These are phyloP conservation scores for Artemisia argyi DNA, from an alignment of 129 eudicot genomes.

Conservation along the genomic window DNA sequence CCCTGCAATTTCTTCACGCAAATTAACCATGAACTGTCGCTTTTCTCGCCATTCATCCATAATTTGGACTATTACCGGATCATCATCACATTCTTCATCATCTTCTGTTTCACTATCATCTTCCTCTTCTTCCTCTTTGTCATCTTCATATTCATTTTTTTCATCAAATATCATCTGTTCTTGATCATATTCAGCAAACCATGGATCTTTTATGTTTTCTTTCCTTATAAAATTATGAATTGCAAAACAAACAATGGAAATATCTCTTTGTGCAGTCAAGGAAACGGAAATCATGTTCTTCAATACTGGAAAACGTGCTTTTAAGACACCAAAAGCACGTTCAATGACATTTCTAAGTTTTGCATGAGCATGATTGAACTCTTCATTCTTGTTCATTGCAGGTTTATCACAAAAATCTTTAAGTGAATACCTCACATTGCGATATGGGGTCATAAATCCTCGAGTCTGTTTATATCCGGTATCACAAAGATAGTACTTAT, in stretches of 20 bases:
- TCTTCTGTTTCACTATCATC: neutral
- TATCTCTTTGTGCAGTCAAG: neutral
- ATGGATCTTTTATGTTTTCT: neutral
- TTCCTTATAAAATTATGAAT: conserved; percentile 9
- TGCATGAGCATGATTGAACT: conserved; percentile 9
- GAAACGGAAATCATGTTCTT: neutral
- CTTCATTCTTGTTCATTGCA: neutral
- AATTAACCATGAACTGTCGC: conserved; percentile 1
- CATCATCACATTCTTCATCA: neutral
- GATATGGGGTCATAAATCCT: conserved; percentile 16
- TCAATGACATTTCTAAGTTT: conserved; percentile 17
- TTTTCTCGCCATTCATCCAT: neutral
- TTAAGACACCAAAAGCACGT: conserved; percentile 8
- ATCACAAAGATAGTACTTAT: conserved; percentile 18
- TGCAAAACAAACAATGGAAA: neutral
- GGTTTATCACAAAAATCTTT: neutral
- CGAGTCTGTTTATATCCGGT: neutral
- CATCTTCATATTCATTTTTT: neutral
- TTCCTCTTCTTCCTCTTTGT: neutral
- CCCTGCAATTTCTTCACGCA: neutral
- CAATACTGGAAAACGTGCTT: conserved; percentile 11
- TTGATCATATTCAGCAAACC: conserved; percentile 8
- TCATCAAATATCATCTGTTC: neutral
- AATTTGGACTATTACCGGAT: neutral
- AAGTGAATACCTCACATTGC: conserved; percentile 14